Percentiles rank a stretch among this genome's conserved stretches.
phyloP scores from a whole-genome alignment of 768 basidiomycete species.

The Rhizopogon salebrosus region DNA sequence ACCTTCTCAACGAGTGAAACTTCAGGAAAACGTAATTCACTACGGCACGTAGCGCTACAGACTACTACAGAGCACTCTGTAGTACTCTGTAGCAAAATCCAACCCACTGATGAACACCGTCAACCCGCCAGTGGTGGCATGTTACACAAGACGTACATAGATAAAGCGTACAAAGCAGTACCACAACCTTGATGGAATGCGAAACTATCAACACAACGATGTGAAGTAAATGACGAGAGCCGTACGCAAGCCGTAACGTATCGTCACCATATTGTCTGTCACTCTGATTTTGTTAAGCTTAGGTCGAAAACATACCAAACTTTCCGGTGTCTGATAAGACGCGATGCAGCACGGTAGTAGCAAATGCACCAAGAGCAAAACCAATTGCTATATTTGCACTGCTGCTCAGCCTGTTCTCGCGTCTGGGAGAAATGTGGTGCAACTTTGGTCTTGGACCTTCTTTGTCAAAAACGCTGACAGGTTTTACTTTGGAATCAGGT shows the following conservation, averaged over 20 bases:
- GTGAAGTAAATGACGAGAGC: background rate
- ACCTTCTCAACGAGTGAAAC: no score
- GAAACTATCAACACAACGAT: background rate
- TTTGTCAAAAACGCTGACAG: constrained; percentile 16
- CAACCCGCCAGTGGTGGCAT: no score
- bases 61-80: no score
- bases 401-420: background rate
- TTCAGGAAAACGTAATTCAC: no score
- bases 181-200: no score
- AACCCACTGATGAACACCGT: no score
- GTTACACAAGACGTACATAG: no score
- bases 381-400: constrained; percentile 8
- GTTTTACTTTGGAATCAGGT: constrained; percentile 11
- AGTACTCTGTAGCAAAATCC: no score
- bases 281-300: background rate
- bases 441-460: constrained; percentile 8
- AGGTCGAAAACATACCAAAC: background rate
- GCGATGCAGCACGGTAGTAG: constrained; percentile 4
- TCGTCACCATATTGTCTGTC: background rate
- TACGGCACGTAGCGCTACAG: no score
- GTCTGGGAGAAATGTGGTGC: background rate
- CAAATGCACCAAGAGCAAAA: constrained; percentile 14
- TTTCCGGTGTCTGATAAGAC: background rate
- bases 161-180: no score
- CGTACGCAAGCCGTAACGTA: background rate